Conservation (phyloP, 345 rosid species). For the Ricinus communis region DNA sequence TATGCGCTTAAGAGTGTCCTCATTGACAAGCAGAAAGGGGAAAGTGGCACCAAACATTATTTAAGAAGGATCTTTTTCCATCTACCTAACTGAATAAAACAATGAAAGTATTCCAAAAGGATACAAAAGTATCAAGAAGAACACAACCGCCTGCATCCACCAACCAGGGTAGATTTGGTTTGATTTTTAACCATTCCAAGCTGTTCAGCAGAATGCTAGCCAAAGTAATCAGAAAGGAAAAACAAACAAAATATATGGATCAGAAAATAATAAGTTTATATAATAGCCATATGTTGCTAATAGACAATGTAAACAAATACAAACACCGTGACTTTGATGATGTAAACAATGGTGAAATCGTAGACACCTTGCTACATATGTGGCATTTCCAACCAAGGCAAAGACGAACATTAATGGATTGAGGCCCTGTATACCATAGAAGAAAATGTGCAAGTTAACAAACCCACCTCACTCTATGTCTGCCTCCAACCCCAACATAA, state of each 20-base stretch:
- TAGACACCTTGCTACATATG: slow-evolving; percentile 74
- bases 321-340: not conserved
- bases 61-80: too few relatives aligned
- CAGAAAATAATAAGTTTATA: not conserved
- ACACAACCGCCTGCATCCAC: slow-evolving; percentile 88
- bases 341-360: not conserved
- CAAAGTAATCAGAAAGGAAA: not conserved
- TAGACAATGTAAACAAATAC: not conserved
- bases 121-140: slow-evolving; percentile 72
- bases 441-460: slow-evolving; percentile 15
- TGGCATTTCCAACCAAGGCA: slow-evolving; percentile 73
- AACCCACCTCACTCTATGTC: not conserved
- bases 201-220: slow-evolving; percentile 67
- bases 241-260: not conserved
- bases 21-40: not conserved
- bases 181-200: slow-evolving; percentile 58
- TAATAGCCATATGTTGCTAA: not conserved
- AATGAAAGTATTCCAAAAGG: slow-evolving; percentile 25
- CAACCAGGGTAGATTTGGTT: slow-evolving; percentile 80
- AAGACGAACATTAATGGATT: slow-evolving; percentile 82
- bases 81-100: not conserved
- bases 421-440: slow-evolving; percentile 55
- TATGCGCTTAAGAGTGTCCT: not conserved
- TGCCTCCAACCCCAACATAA: not conserved
- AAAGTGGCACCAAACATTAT: not conserved